Base-by-base conservation (phyloP, 805 yeast species). In the Wickerhamomyces ciferrii region DNA sequence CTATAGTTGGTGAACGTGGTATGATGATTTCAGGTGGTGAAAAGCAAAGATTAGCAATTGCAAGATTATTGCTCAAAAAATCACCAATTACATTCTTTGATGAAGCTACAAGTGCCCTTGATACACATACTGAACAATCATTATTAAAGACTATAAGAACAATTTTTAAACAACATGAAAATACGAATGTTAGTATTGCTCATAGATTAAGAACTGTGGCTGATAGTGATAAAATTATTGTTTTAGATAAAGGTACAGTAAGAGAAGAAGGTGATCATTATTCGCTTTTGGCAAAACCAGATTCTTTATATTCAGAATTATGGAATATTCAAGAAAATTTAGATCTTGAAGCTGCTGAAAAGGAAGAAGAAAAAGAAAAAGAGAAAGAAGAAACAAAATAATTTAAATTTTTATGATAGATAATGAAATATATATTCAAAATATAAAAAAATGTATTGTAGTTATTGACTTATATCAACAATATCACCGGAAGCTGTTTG, bases 11-110 rank as follows among this genome's bases (percentile, higher is more conserved):
- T 42, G 99, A 94, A 65, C 73, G 95, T 60, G 99, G 99, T n/a
- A 76, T 94, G 76, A 94, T 94, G 99, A 91, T 94, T 41, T 89
- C 97, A 23, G 99, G 99, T n/a, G 99, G 99, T 50, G 99, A 94
- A 63, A 91, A 94, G 63, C 99, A 94, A 67, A 72, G 99, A 51
- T 71, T 94, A 39, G 98, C 99, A 0, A 89, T 94, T 53, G 94
- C 97, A 1, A 75, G 99, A 52, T 78, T 94, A n/a, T 65, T 94
- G 39, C 68, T 94, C 54, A 94, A 94, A 65, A 75, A 80, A 52
- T 81, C 97, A 0, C 92, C 94, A 24, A 88, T 94, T 42, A 86
- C 95, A 46, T 92, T 94, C 64, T 91, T 94, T 55, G 99, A 94
- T 61, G 99, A 94, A 61, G 98, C 99, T 2, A 88, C 99, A 0